Evolutionary conservation across 768 basidiomycete genomes (phyloP), one percentile per base, ranked within the genome.

Genomic region (Leucocoprinus sp.): DNA sequence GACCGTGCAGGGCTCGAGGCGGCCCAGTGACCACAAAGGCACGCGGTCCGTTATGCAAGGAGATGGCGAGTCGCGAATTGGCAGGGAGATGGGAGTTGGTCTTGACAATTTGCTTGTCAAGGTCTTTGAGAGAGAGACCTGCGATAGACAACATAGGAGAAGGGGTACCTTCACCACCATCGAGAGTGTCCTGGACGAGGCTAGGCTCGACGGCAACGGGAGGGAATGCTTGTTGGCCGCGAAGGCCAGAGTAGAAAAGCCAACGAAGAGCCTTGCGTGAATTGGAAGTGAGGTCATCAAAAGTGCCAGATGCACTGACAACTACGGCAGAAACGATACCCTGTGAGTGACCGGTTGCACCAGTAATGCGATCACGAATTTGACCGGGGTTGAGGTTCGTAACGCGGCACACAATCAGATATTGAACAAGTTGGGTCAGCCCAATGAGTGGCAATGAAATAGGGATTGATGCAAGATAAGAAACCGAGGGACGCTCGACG

Each of bases 311-410:
- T 4, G 88, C 80, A 5, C 93, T 75, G 56, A 97, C 80, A 29
- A 78, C 82, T 42, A 93, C 77, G n/a, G 96, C 96, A 9, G 93
- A 90, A 38, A 96, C 82, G 55, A 99, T 80, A 53, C 96, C 96
- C 64, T 98, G 95, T 2, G 93, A 97, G 66, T 99, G 96, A 24
- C 96, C 96, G 12, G 96, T 98, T 2, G 93, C 80, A 26, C 95
- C 95, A 8, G 78, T 71, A 44, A 98, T 74, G 37, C 76, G 75
- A 37, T 71, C 65, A 29, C 87, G 80, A 60, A 96, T 74, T 57
- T 93, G 78, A 7, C 82, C 88, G 0, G 92, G 92, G 6, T 79
- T 80, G 34, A 90, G 65, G 46, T 80, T 78, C 17, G 81, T 70
- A 45, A 89, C 81, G 43, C 80, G 82, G 60, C 84, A 86, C 5